Percentiles rank a stretch among this genome's conserved stretches.
Evolutionary conservation across 2,329 filamentous ascomycete genomes (phyloP).

Genomic region (Ophiostoma populinum): DNA sequence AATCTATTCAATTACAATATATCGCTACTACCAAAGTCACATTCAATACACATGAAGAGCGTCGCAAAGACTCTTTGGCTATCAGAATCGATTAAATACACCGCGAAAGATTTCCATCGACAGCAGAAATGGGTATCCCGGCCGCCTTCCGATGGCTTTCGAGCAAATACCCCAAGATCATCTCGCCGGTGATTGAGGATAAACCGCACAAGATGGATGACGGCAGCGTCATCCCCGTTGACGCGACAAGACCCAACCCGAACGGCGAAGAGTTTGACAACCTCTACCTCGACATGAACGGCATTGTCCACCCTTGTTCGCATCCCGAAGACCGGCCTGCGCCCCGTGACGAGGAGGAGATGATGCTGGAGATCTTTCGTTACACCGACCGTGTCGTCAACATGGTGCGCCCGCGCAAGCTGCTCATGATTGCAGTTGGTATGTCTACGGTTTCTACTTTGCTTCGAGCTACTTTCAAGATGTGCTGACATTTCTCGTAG

Average conservation of each 20-base stretch:
- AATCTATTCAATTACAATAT: too few species aligned
- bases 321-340: constrained; percentile 88
- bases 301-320: constrained; percentile 96
- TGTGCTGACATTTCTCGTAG: too few species aligned
- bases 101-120: too few species aligned
- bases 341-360: constrained; percentile 89
- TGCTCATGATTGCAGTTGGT: constrained; percentile 96
- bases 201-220: constrained; percentile 61
- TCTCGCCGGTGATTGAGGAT: constrained; percentile 80
- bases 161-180: constrained; percentile 94
- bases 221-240: constrained; percentile 68
- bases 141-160: constrained; percentile 94
- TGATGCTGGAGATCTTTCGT: constrained; percentile 97
- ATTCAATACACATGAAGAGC: too few species aligned
- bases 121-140: constrained; percentile 93
- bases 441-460: constrained; percentile 19
- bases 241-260: constrained; percentile 71
- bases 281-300: constrained; percentile 97
- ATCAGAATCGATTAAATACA: too few species aligned
- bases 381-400: constrained; percentile 98
- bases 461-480: not conserved
- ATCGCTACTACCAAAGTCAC: too few species aligned
- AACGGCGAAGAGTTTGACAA: constrained; percentile 98
- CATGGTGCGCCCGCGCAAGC: constrained; percentile 90
- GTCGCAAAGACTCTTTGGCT: too few species aligned